Conservation (phyloP, 2,329 filamentous ascomycete genomes). For the Aspergillus sergii region DNA sequence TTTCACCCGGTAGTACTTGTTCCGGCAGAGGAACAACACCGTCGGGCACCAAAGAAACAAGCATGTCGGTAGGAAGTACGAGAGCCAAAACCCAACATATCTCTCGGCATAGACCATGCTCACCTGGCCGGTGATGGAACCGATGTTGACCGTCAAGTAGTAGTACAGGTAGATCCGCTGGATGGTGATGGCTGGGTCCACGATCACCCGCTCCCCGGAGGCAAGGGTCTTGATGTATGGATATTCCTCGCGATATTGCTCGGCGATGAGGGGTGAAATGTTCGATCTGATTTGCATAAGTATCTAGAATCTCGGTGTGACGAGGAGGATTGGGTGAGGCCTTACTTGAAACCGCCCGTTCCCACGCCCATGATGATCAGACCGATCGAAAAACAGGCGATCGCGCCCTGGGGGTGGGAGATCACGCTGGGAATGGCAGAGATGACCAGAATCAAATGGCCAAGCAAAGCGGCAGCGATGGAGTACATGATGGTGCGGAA, state of each 20-base stretch:
- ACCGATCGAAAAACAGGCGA: constrained; percentile 66
- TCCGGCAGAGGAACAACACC: constrained; percentile 62
- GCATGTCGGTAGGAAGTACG: constrained; percentile 68
- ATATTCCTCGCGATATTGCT: constrained; percentile 65
- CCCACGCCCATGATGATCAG: constrained; percentile 72
- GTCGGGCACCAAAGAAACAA: constrained; percentile 66
- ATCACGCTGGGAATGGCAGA: constrained; percentile 68
- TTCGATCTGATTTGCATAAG: constrained; percentile 54
- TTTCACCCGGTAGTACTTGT: constrained; percentile 64
- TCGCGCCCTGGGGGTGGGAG: constrained; percentile 56
- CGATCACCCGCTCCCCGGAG: constrained; percentile 68
- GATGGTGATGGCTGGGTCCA: constrained; percentile 70
- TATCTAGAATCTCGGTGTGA: neutral
- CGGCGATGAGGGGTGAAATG: constrained; percentile 71
- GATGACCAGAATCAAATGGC: constrained; percentile 67
- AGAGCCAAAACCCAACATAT: constrained; percentile 75
- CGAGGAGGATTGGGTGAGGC: neutral
- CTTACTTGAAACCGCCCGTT: constrained; percentile 74
- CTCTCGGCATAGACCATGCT: constrained; percentile 75
- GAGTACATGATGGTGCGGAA: constrained; percentile 72
- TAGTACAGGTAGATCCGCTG: constrained; percentile 71
- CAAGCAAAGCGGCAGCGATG: constrained; percentile 64
- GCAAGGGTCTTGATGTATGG: constrained; percentile 59
- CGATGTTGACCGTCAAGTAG: constrained; percentile 72
- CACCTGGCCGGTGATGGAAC: constrained; percentile 63